Evolutionary conservation across 1,284 basidiomycete genomes (phyloP).

Genomic region (Ustilago tritici): DNA sequence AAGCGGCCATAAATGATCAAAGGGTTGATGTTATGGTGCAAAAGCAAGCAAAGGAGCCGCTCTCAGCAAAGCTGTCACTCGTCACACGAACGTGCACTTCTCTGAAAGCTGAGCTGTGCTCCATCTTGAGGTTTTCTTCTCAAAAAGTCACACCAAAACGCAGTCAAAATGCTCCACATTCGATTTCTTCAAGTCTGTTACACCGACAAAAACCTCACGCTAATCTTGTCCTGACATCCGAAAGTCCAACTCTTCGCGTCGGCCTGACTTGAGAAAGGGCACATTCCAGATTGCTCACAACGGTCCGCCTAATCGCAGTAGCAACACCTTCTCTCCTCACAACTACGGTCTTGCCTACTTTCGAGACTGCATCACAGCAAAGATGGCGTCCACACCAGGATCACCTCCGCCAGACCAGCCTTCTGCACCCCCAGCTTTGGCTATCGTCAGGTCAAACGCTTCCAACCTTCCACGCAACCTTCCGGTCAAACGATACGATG

Average conservation of each 20-base stretch:
- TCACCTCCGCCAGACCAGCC: slow-evolving; percentile 27
- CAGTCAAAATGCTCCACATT: slow-evolving; percentile 30
- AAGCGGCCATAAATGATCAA: slow-evolving; percentile 4
- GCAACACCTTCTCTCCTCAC: not conserved
- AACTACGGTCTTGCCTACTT: not conserved
- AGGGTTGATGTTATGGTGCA: not conserved
- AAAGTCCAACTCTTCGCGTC: slow-evolving; percentile 15
- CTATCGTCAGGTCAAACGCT: slow-evolving; percentile 38
- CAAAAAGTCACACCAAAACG: slow-evolving; percentile 22
- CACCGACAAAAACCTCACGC: not conserved
- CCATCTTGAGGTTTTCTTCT: slow-evolving; percentile 17
- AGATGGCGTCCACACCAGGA: slow-evolving; percentile 18
- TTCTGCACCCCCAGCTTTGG: slow-evolving; percentile 23
- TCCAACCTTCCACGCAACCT: slow-evolving; percentile 60
- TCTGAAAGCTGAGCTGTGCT: not conserved
- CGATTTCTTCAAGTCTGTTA: slow-evolving; percentile 21
- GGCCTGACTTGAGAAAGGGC: slow-evolving; percentile 14
- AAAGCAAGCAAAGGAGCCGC: not conserved
- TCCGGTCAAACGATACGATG: slow-evolving; percentile 68
- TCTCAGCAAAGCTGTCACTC: not conserved
- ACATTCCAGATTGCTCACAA: slow-evolving; percentile 6
- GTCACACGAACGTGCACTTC: slow-evolving; percentile 15
- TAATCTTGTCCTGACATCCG: slow-evolving; percentile 14
- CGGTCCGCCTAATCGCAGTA: not conserved
- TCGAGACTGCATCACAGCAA: not conserved